Conservation (phyloP, 768 basidiomycete genomes). For the Termitomyces sp. region DNA sequence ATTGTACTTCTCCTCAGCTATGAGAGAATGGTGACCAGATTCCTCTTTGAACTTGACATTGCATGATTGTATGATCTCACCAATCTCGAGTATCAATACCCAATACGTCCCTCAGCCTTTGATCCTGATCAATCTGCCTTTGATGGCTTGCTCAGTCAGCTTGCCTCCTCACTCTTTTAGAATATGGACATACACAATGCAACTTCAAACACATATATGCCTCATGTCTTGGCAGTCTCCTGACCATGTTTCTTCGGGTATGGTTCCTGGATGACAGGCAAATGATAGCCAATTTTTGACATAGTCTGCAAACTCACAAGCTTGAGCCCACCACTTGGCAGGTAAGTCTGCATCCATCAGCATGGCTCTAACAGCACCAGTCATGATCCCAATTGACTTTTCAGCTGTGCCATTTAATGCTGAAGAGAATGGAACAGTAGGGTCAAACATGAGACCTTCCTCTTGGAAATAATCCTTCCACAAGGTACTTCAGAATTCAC, state of each 20-base stretch:
- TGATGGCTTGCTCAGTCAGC: no score
- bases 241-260: constrained; percentile 17
- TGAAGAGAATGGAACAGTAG: background rate
- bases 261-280: background rate
- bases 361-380: background rate
- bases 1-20: no score
- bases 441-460: background rate
- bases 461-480: background rate
- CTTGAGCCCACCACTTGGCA: constrained; percentile 6
- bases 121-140: constrained; percentile 13
- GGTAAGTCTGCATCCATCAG: constrained; percentile 5
- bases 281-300: constrained; percentile 15
- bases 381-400: background rate
- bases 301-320: background rate
- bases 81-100: constrained; percentile 15
- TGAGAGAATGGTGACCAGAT: constrained; percentile 13
- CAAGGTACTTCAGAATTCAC: no score
- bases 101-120: constrained; percentile 13
- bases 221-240: background rate
- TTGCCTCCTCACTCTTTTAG: constrained; percentile 10
- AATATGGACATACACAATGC: constrained; percentile 6
- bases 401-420: no score
- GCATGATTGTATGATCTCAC: background rate
- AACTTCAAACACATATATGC: background rate
- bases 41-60: constrained; percentile 19